Conservation (phyloP, 345 rosid genomes). For the Populus tremula region DNA sequence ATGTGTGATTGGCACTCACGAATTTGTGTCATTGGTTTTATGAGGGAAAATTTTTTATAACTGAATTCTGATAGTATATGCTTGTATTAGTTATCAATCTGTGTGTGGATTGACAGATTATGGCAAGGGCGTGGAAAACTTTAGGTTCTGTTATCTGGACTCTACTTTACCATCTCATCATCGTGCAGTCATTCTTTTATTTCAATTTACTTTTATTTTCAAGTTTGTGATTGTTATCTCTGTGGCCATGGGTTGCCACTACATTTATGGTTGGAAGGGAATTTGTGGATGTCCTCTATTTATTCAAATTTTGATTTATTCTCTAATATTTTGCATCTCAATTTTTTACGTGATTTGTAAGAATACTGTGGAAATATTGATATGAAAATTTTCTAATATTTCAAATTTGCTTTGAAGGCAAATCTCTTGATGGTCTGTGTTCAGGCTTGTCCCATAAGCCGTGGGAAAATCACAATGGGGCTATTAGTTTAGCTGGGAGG, state of each 20-base stretch:
- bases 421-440: slow-evolving; percentile 19
- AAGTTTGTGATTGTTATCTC: background rate
- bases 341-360: background rate
- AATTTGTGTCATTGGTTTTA: slow-evolving; percentile 10
- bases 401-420: slow-evolving; percentile 18
- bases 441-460: slow-evolving; percentile 30
- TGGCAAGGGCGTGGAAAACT: background rate
- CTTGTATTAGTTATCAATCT: slow-evolving; percentile 4
- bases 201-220: background rate
- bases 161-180: background rate
- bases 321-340: background rate
- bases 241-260: background rate
- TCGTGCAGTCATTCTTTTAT: slow-evolving; percentile 6
- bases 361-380: background rate
- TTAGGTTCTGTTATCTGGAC: slow-evolving; percentile 5
- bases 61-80: slow-evolving; percentile 19
- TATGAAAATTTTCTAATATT: slow-evolving; percentile 2
- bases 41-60: slow-evolving; percentile 5
- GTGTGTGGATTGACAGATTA: background rate
- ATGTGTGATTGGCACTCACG: slow-evolving; percentile 16
- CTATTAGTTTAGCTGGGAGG: slow-evolving; percentile 22
- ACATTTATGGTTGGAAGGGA: background rate
- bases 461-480: slow-evolving; percentile 16
- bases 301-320: background rate
- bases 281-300: background rate